Base-by-base conservation (phyloP, 192 early-diverging fungal genomes). In the Geranomyces variabilis region DNA sequence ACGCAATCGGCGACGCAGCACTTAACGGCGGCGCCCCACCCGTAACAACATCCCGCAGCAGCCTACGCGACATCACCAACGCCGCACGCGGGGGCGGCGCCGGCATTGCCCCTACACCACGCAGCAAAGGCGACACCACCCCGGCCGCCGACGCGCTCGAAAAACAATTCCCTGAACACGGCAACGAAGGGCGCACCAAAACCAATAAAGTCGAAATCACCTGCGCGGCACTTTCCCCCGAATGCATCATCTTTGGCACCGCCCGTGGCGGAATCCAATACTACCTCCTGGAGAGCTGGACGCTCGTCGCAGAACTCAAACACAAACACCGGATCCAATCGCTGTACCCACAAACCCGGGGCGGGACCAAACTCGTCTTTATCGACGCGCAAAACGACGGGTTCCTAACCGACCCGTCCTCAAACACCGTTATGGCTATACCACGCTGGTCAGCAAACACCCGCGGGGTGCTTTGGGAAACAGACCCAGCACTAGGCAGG, bases 401-500 rank as follows among this genome's bases (percentile, higher is more conserved):
- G 13, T 86, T 67, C 57, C 30, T 86, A 45, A 48, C 57, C 44
- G 77, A 79, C 62, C 80, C 84, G 0, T 48, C 73, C 1, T 59
- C 71, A 1, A 81, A 85, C 61, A 62, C 64, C 24, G 43, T 75
- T 1, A 51, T 81, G 22, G 22, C 65, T 9, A 78, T 86, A 17
- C 77, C 83, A 13, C n/a, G 70, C 36, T 74, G 73, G 77, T 77
- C 81, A 80, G 83, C 78, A 29, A 78, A 81, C 19, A 71, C 75
- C 0, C 17, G 57, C 26, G 83, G 82, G 26, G 73, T 83, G 26
- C 14, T 84, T n/a, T 84, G 83, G 82, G 82, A 85, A 67, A 66
- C 61, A 7, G 46, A 67, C 0, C 55, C 66, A 48, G 36, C 57
- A 15, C 21, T 56, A 22, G 63, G 67, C 10, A 34, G 80, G 15